Base-by-base conservation (phyloP, 768 basidiomycete genomes). In the Suillus plorans region DNA sequence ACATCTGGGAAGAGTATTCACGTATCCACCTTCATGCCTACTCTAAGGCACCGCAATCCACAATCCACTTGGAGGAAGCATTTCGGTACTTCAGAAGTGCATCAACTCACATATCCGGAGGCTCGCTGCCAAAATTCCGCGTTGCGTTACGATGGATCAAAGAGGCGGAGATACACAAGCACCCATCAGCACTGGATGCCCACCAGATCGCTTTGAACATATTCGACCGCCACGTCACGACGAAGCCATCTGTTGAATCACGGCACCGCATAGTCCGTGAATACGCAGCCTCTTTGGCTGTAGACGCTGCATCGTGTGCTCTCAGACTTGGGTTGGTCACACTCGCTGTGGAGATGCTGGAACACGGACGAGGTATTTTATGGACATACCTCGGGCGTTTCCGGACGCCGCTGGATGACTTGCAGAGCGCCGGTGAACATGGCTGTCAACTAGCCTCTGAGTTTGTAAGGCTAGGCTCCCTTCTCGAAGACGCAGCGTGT, bases 331-430 rank as follows among this genome's bases (percentile, higher is more conserved):
- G 64, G 13, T 64, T 73, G 5, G 68, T 63, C n/a, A 44, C 66
- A 7, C 71, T 70, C 49, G 78, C 74, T 1, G 59, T 80, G 25
- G 77, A 76, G 52, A 55, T 66, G 1, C 68, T 80, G 6, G 79
- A 79, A 55, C 61, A 64, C 14, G 78, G 75, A 4, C 69, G 79
- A 18, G 73, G 73, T 5, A n/a, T 77, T 9, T 37, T 79, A 60
- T 80, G 78, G 79, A 66, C 69, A 18, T 78, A 80, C 42, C 64
- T 74, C 1, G 73, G 68, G 58, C 74, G 71, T 22, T 70, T 60
- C 9, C 69, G 67, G 39, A 72, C 71, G 7, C 62, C 67, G 39
- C 59, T 77, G 63, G 75, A 77, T 34, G 69, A 71, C 20, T 58
- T 78, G 42, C 71, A 71, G 39, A 61, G 60, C 41, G 63, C 53